A percentile compares a stretch with the other conserved stretches of the same genome.
phyloP scores from a whole-genome alignment of 2,329 filamentous ascomycete genomes.

The Curvularia verruculosa region DNA sequence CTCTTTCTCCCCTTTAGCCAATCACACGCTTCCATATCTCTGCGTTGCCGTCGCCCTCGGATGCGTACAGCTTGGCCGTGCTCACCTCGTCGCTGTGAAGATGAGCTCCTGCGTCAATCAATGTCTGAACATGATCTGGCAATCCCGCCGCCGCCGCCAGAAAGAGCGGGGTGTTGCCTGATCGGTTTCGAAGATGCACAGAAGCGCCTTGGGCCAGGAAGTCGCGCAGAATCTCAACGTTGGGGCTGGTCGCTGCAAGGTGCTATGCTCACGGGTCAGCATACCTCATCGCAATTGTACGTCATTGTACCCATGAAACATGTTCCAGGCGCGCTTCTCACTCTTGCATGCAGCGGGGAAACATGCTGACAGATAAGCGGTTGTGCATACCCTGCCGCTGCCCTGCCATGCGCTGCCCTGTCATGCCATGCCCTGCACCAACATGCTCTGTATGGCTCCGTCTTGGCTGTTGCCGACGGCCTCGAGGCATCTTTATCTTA shows the following conservation, averaged over 20 bases:
- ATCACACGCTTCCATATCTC: slow-evolving; percentile 43
- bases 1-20: slow-evolving; percentile 40
- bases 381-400: slow-evolving; percentile 30
- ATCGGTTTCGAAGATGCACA: slow-evolving; percentile 65
- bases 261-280: slow-evolving; percentile 53
- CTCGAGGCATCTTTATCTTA: slow-evolving; percentile 31
- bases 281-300: slow-evolving; percentile 35
- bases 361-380: slow-evolving; percentile 40
- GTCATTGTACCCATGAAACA: slow-evolving; percentile 33
- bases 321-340: slow-evolving; percentile 24
- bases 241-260: slow-evolving; percentile 62
- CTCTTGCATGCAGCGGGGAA: slow-evolving; percentile 20
- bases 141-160: slow-evolving; percentile 64
- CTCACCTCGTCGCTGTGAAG: slow-evolving; percentile 63
- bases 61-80: slow-evolving; percentile 56
- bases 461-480: slow-evolving; percentile 34
- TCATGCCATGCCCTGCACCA: slow-evolving; percentile 20
- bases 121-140: slow-evolving; percentile 59
- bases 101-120: slow-evolving; percentile 64
- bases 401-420: slow-evolving; percentile 27
- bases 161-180: slow-evolving; percentile 64
- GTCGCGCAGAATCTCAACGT: slow-evolving; percentile 61
- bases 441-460: slow-evolving; percentile 32
- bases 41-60: slow-evolving; percentile 42
- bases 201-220: slow-evolving; percentile 63